phyloP scores from a whole-genome alignment of 23 red algal species.

The Cyanidium caldarium region DNA sequence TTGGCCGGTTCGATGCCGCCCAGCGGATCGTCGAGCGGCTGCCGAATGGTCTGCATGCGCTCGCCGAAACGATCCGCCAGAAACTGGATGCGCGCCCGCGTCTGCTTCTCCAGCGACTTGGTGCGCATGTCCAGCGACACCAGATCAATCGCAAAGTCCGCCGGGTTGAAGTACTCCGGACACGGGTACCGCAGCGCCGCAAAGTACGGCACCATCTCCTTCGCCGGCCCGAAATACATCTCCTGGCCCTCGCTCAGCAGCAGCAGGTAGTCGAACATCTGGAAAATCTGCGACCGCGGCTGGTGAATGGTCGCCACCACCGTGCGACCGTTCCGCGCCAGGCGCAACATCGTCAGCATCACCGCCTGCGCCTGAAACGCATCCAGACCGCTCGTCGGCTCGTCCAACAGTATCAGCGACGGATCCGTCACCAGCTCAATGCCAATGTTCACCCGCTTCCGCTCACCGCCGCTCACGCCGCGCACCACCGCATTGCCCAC shows the following conservation, averaged over 20 bases:
- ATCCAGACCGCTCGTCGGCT: conserved; percentile 82
- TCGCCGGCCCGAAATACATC: conserved; percentile 88
- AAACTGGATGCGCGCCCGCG: conserved; percentile 2
- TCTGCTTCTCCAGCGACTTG: conserved; percentile 3
- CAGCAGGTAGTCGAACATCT: conserved; percentile 75
- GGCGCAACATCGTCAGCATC: conserved; percentile 64
- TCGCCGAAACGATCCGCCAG: conserved; percentile 10
- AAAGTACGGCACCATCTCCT: conserved; percentile 77
- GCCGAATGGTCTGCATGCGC: neutral
- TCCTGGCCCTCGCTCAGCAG: conserved; percentile 65
- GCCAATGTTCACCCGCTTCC: conserved; percentile 86
- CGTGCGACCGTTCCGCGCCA: conserved; percentile 67
- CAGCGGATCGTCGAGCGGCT: neutral
- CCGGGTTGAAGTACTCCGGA: conserved; percentile 80
- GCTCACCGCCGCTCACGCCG: conserved; percentile 82
- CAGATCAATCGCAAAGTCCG: conserved; percentile 87
- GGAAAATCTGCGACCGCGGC: conserved; percentile 87
- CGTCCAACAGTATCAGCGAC: conserved; percentile 64
- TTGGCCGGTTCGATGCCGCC: neutral
- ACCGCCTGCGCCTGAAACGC: conserved; percentile 80
- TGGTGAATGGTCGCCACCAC: conserved; percentile 98
- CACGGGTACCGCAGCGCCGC: conserved; percentile 40
- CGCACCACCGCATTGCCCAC: conserved; percentile 55
- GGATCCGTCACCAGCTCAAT: conserved; percentile 87
- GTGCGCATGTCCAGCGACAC: conserved; percentile 31